Evolutionary conservation across 768 basidiomycete genomes (phyloP).

Genomic region (Kwoniella bestiolae): DNA sequence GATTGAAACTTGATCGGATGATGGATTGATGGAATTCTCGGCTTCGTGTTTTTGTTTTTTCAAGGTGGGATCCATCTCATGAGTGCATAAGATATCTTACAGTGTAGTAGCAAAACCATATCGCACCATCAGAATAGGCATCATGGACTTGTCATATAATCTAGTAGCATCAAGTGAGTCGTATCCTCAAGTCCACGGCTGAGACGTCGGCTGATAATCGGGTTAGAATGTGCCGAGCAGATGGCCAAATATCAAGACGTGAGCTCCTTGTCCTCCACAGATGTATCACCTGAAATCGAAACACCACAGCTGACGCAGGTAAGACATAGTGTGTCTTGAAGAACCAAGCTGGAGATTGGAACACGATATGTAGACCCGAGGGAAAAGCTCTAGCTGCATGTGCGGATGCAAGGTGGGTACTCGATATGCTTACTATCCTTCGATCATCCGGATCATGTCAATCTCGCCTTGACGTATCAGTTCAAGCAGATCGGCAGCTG

Average conservation of each 20-base stretch:
- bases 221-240: constrained; percentile 55
- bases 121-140: background rate
- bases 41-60: background rate
- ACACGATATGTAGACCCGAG: constrained; percentile 43
- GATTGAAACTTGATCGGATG: too few species aligned
- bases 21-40: too few species aligned
- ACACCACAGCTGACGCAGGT: background rate
- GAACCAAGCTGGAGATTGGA: constrained; percentile 53
- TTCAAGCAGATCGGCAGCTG: too few species aligned
- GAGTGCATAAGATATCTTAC: background rate
- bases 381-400: constrained; percentile 47
- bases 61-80: background rate
- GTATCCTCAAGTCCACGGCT: too few species aligned
- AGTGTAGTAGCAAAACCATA: background rate
- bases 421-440: background rate
- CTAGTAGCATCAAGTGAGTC: constrained; percentile 54
- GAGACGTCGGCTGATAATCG: background rate
- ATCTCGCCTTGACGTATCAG: too few species aligned
- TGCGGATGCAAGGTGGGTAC: constrained; percentile 50
- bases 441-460: too few species aligned
- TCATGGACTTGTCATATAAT: constrained; percentile 55
- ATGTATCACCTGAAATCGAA: background rate
- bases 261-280: background rate
- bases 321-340: constrained; percentile 46
- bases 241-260: constrained; percentile 56